phyloP scores from a whole-genome alignment of 78 protist species.

The Guillardia theta region DNA sequence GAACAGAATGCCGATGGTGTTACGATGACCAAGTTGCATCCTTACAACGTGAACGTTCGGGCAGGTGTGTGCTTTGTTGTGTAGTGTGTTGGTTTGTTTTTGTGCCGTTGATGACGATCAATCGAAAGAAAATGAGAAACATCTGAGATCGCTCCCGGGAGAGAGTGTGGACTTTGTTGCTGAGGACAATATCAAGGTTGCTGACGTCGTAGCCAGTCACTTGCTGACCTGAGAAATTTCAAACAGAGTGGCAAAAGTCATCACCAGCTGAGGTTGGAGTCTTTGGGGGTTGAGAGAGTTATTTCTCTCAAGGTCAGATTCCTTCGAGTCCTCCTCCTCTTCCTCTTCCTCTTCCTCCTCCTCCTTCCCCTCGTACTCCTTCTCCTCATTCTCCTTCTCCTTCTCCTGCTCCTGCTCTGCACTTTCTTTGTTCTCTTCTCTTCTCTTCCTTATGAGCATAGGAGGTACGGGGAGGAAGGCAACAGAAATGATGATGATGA shows the following conservation, averaged over 20 bases:
- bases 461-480: too few species aligned
- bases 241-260: not conserved
- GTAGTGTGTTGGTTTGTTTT: too few species aligned
- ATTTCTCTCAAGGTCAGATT: not conserved
- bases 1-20: too few species aligned
- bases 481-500: too few species aligned
- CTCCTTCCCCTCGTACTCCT: not conserved
- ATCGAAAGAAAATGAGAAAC: constrained; percentile 1
- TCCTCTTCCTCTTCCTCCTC: not conserved
- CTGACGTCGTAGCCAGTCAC: not conserved
- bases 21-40: not conserved
- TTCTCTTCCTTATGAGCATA: too few species aligned
- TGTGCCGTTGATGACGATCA: too few species aligned
- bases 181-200: not conserved
- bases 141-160: not conserved
- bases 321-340: not conserved
- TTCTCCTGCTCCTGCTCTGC: not conserved
- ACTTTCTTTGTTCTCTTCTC: too few species aligned
- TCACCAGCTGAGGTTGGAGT: not conserved
- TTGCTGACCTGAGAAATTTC: too few species aligned
- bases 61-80: too few species aligned
- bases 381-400: not conserved
- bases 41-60: not conserved
- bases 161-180: not conserved
- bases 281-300: not conserved